Evolutionary conservation across 2,329 filamentous ascomycete species (phyloP), one percentile per base, ranked within the genome.

Genomic region (Xylaria sp.): DNA sequence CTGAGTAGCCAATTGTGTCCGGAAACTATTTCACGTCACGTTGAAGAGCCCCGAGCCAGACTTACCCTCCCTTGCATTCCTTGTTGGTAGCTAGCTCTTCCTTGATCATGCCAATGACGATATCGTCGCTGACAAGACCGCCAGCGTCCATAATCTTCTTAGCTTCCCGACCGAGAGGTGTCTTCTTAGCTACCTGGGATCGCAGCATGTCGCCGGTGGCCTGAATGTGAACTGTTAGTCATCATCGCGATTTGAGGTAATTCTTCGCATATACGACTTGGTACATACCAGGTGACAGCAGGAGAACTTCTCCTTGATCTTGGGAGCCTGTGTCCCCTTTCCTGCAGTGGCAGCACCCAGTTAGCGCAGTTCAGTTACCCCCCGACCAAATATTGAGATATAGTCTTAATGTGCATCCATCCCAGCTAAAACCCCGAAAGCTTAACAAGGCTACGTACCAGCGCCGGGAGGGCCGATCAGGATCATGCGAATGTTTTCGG

Each of bases 61-160:
- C 87, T 72, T 85, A 97, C 94, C 95, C 95, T 80, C 94, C 94
- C 83, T 92, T 92, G 87, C 95, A 99, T 83, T 99, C 94, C 75
- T 87, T 81, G 84, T 99, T 99, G 81, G 86, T 90, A 75, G 96
- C 91, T 54, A 99, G 87, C 85, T 99, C 94, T 78, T 90, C 91
- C 88, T 95, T 94, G 84, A 99, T 99, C 95, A 99, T 99, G 80
- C 94, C 93, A 79, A 99, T 92, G 87, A 99, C 94, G 77, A 99
- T 99, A 77, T 98, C 94, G 80, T 99, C 95, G 79, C 93, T 96
- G 78, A 99, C 95, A 63, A 99, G 88, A 71, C 94, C 94, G 73
- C 95, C 95, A 78, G 94, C 91, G 77, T 99, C 95, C 95, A 99
- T 99, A 80, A 99, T 99, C 89, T 98, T 98, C 89, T 99, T 99